Base-by-base conservation (phyloP, 2,329 filamentous ascomycete genomes). In the Aureobasidium pullulans region DNA sequence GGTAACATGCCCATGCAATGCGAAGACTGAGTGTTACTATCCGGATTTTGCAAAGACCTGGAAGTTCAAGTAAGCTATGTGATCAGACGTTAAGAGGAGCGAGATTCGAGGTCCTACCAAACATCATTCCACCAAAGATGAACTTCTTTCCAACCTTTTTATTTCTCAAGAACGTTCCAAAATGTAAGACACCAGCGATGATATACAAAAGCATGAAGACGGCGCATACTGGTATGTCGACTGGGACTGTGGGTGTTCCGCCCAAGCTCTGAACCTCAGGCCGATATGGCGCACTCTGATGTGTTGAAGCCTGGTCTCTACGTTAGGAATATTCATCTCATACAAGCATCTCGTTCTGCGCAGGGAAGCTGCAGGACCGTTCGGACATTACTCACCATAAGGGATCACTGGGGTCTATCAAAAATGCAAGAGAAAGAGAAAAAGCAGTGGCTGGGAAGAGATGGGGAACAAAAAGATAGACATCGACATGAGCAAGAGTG, bases 141-240 rank as follows among this genome's bases (percentile, higher is more conserved):
- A 87, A 87, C 65, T 84, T 84, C 69, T 82, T 79, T 46, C 76
- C 76, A 42, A 72, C 72, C 15, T 72, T 72, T 28, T 67, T 71
- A 74, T 83, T 88, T 60, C 75, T 65, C 61, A 77, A 76, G 59
- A 84, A 77, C 49, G 87, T 79, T 49, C 75, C 76, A 78, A 86
- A 82, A 76, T 88, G 82, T 60, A 75, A 64, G 15, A 71, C 74
- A 7, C 81, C 84, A n/a, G 75, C 77, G 48, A 67, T 39, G 36
- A 81, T 61, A 71, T 85, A 88, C 59, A 87, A 69, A 42, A 72
- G 69, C 13, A 90, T 70, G 63, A 91, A 81, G 60, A 89, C 79
- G 56, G 80, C 77, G 62, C 77, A 82, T 68, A 90, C 78, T 39
- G 87, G 85, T 7, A 85, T 77, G 69, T 92, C 88, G 63, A 87